Evolutionary conservation across 1,284 basidiomycete species (phyloP).

Genomic region (Malassezia dermatis): DNA sequence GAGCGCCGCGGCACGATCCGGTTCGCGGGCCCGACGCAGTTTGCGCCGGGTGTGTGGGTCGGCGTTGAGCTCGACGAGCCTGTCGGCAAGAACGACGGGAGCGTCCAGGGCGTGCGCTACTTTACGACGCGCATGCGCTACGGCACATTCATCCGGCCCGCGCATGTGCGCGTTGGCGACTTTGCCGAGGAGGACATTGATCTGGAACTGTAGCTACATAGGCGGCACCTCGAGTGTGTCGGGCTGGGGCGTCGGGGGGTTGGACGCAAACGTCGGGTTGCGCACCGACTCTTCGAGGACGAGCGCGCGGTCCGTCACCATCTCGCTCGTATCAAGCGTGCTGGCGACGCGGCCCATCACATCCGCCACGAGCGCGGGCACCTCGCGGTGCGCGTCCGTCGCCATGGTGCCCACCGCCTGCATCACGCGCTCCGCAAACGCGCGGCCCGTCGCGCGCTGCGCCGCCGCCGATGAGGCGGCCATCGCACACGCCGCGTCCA

Average conservation of each 20-base stretch:
- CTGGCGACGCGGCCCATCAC: slow-evolving; percentile 6
- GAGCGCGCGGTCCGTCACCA: slow-evolving; percentile 13
- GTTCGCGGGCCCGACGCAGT: slow-evolving; percentile 71
- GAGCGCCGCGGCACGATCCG: slow-evolving; percentile 69
- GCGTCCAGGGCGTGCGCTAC: slow-evolving; percentile 73
- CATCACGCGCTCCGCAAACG: slow-evolving; percentile 4
- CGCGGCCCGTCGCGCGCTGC: background rate
- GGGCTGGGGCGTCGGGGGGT: background rate
- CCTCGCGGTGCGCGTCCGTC: background rate
- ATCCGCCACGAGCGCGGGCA: background rate
- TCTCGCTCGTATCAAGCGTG: slow-evolving; percentile 13
- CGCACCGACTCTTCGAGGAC: slow-evolving; percentile 15
- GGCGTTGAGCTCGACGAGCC: slow-evolving; percentile 95
- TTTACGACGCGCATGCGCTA: slow-evolving; percentile 67
- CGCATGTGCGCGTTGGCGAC: slow-evolving; percentile 72
- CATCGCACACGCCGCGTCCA: background rate
- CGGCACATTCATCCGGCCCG: slow-evolving; percentile 77
- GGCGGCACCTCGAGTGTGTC: background rate
- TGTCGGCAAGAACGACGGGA: slow-evolving; percentile 88
- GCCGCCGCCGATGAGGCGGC: background rate
- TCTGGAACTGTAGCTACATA: background rate
- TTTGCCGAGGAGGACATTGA: slow-evolving; percentile 54
- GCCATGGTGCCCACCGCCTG: background rate
- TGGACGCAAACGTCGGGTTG: background rate
- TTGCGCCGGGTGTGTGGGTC: slow-evolving; percentile 65